phyloP scores from a whole-genome alignment of 768 basidiomycete genomes.

The Krasilnikovozyma curviuscula region DNA sequence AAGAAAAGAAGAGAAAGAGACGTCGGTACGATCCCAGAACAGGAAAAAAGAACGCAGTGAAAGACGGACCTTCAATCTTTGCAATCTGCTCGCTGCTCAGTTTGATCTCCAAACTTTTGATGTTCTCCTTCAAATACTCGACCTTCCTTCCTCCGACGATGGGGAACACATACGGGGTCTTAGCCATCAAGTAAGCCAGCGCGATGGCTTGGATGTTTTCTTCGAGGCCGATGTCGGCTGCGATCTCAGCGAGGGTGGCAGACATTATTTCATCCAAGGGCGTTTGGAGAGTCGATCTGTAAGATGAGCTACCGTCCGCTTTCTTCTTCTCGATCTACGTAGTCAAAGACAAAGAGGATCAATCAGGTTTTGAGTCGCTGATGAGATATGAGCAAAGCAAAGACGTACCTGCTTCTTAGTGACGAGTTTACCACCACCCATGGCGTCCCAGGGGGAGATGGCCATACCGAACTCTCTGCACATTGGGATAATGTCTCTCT shows the following conservation, averaged over 20 bases:
- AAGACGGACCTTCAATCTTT: too few relatives aligned
- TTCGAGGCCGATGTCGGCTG: neutral
- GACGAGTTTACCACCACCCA: slow-evolving; percentile 4
- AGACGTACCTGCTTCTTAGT: slow-evolving; percentile 6
- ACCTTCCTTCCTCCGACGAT: slow-evolving; percentile 6
- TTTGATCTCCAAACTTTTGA: too few relatives aligned
- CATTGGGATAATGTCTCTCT: slow-evolving; percentile 30
- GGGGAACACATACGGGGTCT: slow-evolving; percentile 7
- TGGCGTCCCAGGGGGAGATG: slow-evolving; percentile 3
- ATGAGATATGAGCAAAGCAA: neutral
- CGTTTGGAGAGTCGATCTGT: neutral
- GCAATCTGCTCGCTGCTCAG: too few relatives aligned
- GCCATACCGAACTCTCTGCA: slow-evolving; percentile 20
- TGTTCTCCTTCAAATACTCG: too few relatives aligned
- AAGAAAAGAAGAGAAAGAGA: too few relatives aligned
- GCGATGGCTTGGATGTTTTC: neutral
- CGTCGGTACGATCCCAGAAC: too few relatives aligned
- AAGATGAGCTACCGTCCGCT: neutral
- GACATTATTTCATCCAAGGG: slow-evolving; percentile 2
- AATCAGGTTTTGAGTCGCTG: neutral
- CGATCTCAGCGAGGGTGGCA: neutral
- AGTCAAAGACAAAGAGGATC: neutral
- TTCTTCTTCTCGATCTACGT: neutral
- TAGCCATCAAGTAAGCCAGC: slow-evolving; percentile 4
- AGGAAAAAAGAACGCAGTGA: slow-evolving; percentile 1